These are phyloP conservation scores for Calcarisporium arbuscula DNA, from an alignment of 2,329 filamentous ascomycete species.

Conservation along the genomic window DNA sequence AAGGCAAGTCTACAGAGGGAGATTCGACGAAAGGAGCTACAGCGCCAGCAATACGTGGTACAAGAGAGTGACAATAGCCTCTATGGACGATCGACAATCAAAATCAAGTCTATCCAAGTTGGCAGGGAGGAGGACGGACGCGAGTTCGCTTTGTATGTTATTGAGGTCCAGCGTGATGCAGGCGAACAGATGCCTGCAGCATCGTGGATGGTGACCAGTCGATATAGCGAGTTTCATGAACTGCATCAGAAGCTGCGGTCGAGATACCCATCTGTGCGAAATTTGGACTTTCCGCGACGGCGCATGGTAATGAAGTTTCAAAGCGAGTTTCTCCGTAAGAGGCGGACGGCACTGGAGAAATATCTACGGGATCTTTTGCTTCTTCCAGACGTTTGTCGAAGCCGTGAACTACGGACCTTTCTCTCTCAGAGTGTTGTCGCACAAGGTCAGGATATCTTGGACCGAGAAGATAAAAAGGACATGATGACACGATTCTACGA, in stretches of 20 bases:
- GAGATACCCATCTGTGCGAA: slow-evolving; percentile 79
- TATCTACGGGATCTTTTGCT: slow-evolving; percentile 79
- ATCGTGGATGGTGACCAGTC: slow-evolving; percentile 83
- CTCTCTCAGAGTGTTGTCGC: slow-evolving; percentile 80
- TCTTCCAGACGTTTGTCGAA: slow-evolving; percentile 89
- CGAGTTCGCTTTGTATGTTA: slow-evolving; percentile 87
- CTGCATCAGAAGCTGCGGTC: slow-evolving; percentile 82
- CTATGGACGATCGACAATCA: slow-evolving; percentile 83
- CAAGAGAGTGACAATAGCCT: slow-evolving; percentile 98
- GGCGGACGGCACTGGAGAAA: slow-evolving; percentile 73
- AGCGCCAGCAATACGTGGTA: slow-evolving; percentile 92
- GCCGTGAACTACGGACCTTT: slow-evolving; percentile 85
- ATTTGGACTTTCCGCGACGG: slow-evolving; percentile 85
- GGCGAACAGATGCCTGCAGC: slow-evolving; percentile 97
- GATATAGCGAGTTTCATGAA: slow-evolving; percentile 96
- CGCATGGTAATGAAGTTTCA: slow-evolving; percentile 96
- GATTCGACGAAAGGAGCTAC: slow-evolving; percentile 87
- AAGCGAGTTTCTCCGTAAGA: slow-evolving; percentile 89
- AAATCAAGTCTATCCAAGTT: slow-evolving; percentile 88
- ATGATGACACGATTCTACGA: slow-evolving; percentile 94
- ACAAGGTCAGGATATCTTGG: slow-evolving; percentile 49
- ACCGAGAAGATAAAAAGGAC: slow-evolving; percentile 65
- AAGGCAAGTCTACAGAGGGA: slow-evolving; percentile 90
- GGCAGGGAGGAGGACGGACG: slow-evolving; percentile 87
- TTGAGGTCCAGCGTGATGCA: slow-evolving; percentile 84